phyloP scores from a whole-genome alignment of 2,329 filamentous ascomycete species.

The Monilinia vaccinii-corymbosi region DNA sequence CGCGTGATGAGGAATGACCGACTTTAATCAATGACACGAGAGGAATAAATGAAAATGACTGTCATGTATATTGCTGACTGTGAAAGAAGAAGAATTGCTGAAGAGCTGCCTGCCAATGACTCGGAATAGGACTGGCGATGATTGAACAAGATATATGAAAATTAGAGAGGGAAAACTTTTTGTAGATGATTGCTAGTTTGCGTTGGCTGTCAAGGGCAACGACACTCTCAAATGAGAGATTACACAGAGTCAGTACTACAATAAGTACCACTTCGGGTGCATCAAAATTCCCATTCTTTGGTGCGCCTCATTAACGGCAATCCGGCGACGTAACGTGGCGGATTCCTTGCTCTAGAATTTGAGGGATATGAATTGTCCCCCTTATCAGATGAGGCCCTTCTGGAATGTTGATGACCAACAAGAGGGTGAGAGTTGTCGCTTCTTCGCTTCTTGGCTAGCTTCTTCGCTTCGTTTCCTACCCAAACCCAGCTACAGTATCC shows the following conservation, averaged over 20 bases:
- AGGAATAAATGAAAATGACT: neutral
- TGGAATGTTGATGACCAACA: slow-evolving; percentile 17
- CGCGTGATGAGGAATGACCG: slow-evolving; percentile 15
- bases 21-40: neutral
- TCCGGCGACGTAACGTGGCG: slow-evolving; percentile 17
- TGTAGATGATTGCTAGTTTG: slow-evolving; percentile 10
- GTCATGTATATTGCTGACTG: neutral
- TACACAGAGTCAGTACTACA: slow-evolving; percentile 25
- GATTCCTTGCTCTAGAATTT: slow-evolving; percentile 18
- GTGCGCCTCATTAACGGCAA: slow-evolving; percentile 17
- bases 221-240: slow-evolving; percentile 20
- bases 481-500: neutral
- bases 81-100: slow-evolving; percentile 13
- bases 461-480: too few relatives aligned
- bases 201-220: slow-evolving; percentile 25
- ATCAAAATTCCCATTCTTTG: slow-evolving; percentile 22
- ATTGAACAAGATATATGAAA: slow-evolving; percentile 6
- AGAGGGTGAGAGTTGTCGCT: neutral
- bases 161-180: neutral
- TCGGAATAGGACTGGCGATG: neutral
- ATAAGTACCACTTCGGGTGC: slow-evolving; percentile 14
- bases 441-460: neutral
- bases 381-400: slow-evolving; percentile 7
- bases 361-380: slow-evolving; percentile 11
- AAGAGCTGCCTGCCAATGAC: slow-evolving; percentile 10